Conservation (phyloP, 495 filamentous ascomycete species). For the Tuber umbilicatum region DNA sequence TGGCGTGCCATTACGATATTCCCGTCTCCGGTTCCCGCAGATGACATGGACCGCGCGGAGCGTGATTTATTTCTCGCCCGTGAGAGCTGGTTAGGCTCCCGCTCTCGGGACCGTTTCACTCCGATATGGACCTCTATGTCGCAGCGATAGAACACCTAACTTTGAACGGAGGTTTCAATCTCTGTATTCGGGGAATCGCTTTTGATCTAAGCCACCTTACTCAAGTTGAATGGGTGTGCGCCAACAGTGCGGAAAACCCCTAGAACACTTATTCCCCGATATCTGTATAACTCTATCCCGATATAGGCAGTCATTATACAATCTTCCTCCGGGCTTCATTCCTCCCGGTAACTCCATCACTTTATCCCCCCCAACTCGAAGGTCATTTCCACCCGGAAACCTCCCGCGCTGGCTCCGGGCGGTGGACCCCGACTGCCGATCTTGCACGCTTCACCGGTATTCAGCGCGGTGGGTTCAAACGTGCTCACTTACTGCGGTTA, state of each 20-base stretch:
- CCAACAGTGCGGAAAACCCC: background rate
- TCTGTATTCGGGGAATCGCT: background rate
- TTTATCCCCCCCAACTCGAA: background rate
- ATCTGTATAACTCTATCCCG: background rate
- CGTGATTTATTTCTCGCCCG: too few species aligned
- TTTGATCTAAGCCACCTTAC: background rate
- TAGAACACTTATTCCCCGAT: background rate
- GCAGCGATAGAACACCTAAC: background rate
- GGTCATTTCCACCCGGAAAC: background rate
- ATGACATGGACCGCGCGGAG: too few species aligned
- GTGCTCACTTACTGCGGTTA: background rate
- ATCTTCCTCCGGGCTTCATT: background rate
- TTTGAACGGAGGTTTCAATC: background rate
- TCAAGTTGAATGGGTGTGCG: too few species aligned
- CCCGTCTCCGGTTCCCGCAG: too few species aligned
- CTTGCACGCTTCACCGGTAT: background rate
- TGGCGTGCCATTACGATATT: too few species aligned
- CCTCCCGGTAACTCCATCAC: too few species aligned
- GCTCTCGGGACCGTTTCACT: too few species aligned
- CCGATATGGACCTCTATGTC: background rate
- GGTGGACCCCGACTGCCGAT: background rate
- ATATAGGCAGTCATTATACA: background rate
- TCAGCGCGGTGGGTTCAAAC: background rate
- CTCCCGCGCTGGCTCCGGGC: background rate
- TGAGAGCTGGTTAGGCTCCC: too few species aligned